Evolutionary conservation across 2,329 filamentous ascomycete genomes (phyloP), one percentile per base, ranked within the genome.

Genomic region (Alternaria burnsii): DNA sequence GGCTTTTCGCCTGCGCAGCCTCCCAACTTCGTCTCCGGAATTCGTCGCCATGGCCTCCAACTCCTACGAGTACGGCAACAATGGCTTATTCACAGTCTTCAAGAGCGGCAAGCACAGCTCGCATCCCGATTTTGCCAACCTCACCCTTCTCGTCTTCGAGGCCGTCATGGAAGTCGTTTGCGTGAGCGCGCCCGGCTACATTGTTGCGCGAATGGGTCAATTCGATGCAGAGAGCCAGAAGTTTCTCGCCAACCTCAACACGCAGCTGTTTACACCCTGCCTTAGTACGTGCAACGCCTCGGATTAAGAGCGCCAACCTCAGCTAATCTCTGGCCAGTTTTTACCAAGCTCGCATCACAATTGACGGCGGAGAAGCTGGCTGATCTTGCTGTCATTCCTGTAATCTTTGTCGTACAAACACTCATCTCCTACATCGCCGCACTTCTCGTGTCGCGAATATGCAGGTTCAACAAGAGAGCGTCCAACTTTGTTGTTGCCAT

Each of bases 161-260:
- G 95, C 95, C 11, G 94, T 97, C 28, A 84, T 97, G 73, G 93
- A 97, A 76, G 94, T 98, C 24, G 91, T 99, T 51, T 98, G 94
- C 76, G 94, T 99, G 77, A 94, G 91, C 78, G 81, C 97, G 69
- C 95, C 95, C 0, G 95, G 95, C 28, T 99, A 97, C 80, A 90
- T 99, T 65, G 89, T 97, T 55, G 95, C 95, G 12, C 85, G 91
- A 40, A 85, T 93, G 71, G 95, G 95, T 76, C 91, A 97, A 82
- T 98, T 99, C 80, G 93, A 97, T 80, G 93, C 92, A 65, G 93
- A 97, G 52, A 92, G 94, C 78, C 95, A 99, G 79, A 98, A 97
- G 80, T 96, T 99, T 75, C 85, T 97, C 52, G 94, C 95, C 55
- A 97, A 99, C 76, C 85, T 99, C 69, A 99, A 99, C 78, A 93